Evolutionary conservation across 768 basidiomycete species (phyloP).

Genomic region (Crepidotus variabilis): DNA sequence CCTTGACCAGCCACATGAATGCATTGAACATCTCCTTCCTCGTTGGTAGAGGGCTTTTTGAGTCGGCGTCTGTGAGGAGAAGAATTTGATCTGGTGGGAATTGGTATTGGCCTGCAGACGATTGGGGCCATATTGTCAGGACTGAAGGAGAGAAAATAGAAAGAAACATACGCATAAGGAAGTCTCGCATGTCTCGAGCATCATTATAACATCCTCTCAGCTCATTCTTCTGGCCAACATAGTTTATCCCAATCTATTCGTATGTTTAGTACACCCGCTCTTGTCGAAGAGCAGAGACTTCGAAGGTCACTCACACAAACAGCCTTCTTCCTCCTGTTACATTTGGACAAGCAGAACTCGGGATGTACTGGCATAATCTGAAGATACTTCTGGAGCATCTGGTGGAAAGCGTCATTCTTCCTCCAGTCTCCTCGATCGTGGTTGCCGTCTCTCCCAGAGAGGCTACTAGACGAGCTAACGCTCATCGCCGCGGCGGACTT

Average conservation of each 20-base stretch:
- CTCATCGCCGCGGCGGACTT: neutral
- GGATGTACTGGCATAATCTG: conserved; percentile 11
- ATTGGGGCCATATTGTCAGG: neutral
- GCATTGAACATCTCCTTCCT: conserved; percentile 45
- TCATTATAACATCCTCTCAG: conserved; percentile 85
- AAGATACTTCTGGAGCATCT: conserved; percentile 2
- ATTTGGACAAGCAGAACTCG: conserved; percentile 68
- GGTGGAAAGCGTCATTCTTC: neutral
- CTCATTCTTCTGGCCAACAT: conserved; percentile 57
- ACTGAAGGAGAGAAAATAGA: neutral
- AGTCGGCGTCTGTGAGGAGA: conserved; percentile 59
- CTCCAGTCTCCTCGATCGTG: neutral
- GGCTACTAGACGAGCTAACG: neutral
- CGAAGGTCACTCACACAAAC: conserved; percentile 56
- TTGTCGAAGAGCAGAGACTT: neutral
- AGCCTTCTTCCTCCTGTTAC: conserved; percentile 80
- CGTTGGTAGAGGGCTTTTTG: conserved; percentile 36
- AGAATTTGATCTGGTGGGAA: conserved; percentile 68
- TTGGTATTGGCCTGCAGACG: conserved; percentile 31
- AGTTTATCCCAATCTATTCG: conserved; percentile 74
- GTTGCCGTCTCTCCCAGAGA: neutral
- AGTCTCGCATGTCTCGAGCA: conserved; percentile 61
- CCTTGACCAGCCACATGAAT: conserved; percentile 60
- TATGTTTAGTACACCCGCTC: neutral
- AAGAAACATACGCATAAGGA: conserved; percentile 50